Base-by-base conservation (phyloP, 176 grass and related monocot genomes). In the Poa annua region DNA sequence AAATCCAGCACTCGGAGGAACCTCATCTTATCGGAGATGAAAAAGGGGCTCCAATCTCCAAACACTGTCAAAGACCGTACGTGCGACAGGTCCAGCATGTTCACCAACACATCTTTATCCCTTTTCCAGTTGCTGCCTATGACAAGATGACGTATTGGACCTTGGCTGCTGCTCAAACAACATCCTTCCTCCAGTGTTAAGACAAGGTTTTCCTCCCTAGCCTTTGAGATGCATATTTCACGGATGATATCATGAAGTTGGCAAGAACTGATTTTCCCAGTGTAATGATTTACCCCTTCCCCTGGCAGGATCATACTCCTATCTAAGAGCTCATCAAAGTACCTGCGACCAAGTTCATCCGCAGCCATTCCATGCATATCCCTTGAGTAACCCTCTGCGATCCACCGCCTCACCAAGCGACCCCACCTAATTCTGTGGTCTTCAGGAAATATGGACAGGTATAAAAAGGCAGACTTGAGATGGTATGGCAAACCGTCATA, bases 401-500 rank as follows among this genome's bases (percentile, higher is more conserved):
- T 81, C 85, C 89, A 91, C 24, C 89, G 54, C 80, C 24, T 76
- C 16, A 76, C 25, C 11, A 91, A 42, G 41, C 25, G 47, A 67
- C 41, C 50, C 34, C 80, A 48, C 16, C 19, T 39, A 17, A 90
- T 83, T 10, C 8, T 14, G 1, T 80, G 34, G 19, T 79, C 79
- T 59, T 83, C 57, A 17, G 48, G 54, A 53, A 83, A 90, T 35
- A 87, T 20, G 2, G 50, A 53, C 1, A 90, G 6, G 3, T 90
- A 86, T 8, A 90, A 45, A n/a, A 90, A 79, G 47, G 21, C 71
- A 4, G 65, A 20, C 29, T 90, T 90, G 5, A 85, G 71, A 84
- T 80, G 16, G 59, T 87, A 81, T 8, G 89, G 81, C 8, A 91
- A 53, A 16, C 67, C 69, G 78, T 85, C 76, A 5, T 85, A 91